Percentiles rank a stretch among this genome's conserved stretches.
phyloP scores from a whole-genome alignment of 495 filamentous ascomycete genomes.

The Neurospora sp. region DNA sequence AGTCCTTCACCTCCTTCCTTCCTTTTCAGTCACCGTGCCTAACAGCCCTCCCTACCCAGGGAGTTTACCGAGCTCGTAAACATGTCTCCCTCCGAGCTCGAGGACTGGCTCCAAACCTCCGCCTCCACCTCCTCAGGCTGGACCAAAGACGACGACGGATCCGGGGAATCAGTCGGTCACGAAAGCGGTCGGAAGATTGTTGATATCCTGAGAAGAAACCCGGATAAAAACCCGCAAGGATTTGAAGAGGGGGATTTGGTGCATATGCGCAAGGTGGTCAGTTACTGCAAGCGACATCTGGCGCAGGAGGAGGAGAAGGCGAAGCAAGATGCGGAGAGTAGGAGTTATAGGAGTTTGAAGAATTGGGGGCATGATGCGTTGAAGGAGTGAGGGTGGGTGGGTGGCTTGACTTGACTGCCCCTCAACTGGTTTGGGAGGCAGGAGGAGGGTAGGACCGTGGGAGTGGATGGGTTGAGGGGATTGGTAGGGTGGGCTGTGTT shows the following conservation, averaged over 20 bases:
- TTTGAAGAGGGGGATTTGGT: conserved; percentile 48
- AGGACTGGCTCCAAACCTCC: conserved; percentile 41
- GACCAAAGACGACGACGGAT: conserved; percentile 40
- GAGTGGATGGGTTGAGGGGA: too few species aligned
- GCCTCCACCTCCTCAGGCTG: conserved; percentile 46
- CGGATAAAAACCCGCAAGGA: conserved; percentile 37
- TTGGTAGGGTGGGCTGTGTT: too few species aligned
- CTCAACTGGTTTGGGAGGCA: too few species aligned
- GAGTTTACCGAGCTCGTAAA: conserved; percentile 61
- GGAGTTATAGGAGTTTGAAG: conserved; percentile 43
- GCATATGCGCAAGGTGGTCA: conserved; percentile 52
- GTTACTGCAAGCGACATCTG: conserved; percentile 52
- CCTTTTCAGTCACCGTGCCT: too few species aligned
- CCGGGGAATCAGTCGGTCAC: conserved; percentile 54
- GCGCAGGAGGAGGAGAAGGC: conserved; percentile 52
- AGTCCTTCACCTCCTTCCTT: too few species aligned
- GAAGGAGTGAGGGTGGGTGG: conserved; percentile 24
- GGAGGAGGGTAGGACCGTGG: too few species aligned
- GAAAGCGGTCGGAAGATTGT: conserved; percentile 57
- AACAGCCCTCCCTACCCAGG: too few species aligned
- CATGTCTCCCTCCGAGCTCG: conserved; percentile 51
- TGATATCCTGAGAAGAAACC: conserved; percentile 52
- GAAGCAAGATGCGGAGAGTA: conserved; percentile 36
- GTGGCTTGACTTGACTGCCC: not conserved
- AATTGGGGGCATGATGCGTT: conserved; percentile 60